Conservation (phyloP, 805 yeast species). For the Alloascoidea africana region DNA sequence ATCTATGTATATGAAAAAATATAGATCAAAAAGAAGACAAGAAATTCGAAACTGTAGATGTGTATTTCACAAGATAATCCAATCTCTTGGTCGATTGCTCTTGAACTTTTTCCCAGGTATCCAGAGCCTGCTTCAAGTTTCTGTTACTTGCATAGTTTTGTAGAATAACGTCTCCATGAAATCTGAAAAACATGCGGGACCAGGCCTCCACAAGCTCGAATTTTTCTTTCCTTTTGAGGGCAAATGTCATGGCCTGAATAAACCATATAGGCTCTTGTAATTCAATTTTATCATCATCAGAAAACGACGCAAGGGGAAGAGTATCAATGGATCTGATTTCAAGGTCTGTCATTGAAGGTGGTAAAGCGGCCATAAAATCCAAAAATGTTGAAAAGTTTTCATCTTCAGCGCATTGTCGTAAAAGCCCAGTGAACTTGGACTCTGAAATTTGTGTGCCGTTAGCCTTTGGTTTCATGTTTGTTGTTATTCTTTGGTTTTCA, state of each 20-base stretch:
- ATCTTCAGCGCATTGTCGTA: conserved; percentile 34
- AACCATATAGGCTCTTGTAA: conserved; percentile 43
- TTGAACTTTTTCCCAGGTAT: conserved; percentile 32
- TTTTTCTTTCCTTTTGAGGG: conserved; percentile 38
- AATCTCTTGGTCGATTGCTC: conserved; percentile 27
- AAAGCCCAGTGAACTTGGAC: conserved; percentile 50
- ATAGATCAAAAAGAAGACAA: conserved; percentile 15
- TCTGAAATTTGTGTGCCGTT: conserved; percentile 33
- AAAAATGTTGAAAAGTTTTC: conserved; percentile 36
- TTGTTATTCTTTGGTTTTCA: conserved; percentile 5
- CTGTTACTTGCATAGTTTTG: conserved; percentile 20
- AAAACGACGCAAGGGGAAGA: conserved; percentile 45
- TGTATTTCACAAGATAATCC: conserved; percentile 60
- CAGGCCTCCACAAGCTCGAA: conserved; percentile 75
- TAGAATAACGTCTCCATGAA: conserved; percentile 70
- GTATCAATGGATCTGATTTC: conserved; percentile 69
- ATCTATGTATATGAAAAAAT: too few relatives aligned
- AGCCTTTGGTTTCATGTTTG: conserved; percentile 2
- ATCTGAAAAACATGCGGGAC: conserved; percentile 54
- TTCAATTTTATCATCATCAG: too few relatives aligned
- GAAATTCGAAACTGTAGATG: conserved; percentile 64
- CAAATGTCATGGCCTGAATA: conserved; percentile 49
- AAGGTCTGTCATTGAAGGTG: conserved; percentile 72
- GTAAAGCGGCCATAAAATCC: conserved; percentile 33
- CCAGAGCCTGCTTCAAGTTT: conserved; percentile 29